These are phyloP conservation scores for Ceratobasidium sp. DNA, from an alignment of 1,284 basidiomycete species.

Conservation along the genomic window DNA sequence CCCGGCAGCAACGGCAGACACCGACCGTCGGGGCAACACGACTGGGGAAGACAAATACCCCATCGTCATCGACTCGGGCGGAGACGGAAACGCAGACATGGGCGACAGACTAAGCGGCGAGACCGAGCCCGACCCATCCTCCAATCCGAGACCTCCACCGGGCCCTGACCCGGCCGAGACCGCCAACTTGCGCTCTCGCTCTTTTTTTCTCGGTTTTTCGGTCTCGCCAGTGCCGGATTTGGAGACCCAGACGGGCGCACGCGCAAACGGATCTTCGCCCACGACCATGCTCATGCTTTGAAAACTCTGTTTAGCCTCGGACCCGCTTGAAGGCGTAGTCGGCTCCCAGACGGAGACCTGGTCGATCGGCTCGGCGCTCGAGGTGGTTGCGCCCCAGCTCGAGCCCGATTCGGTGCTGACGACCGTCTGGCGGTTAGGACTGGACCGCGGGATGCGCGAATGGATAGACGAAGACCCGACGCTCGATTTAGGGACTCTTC, in stretches of 20 bases:
- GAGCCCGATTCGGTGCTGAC: constrained; percentile 29
- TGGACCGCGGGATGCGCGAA: constrained; percentile 15
- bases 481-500: constrained; percentile 12
- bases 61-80: constrained; percentile 21
- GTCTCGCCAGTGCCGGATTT: neutral
- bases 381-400: neutral
- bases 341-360: constrained; percentile 2
- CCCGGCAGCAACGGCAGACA: constrained; percentile 10
- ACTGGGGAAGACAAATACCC: no score
- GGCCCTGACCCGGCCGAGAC: constrained; percentile 16
- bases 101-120: neutral
- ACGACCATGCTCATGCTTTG: constrained; percentile 12
- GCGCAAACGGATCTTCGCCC: constrained; percentile 35
- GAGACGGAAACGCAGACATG: constrained; percentile 10
- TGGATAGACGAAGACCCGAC: neutral
- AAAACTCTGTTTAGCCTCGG: constrained; percentile 32
- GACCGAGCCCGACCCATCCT: neutral
- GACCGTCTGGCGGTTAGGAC: constrained; percentile 20
- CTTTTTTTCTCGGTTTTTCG: constrained; percentile 12
- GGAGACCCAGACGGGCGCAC: constrained; percentile 2
- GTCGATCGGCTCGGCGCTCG: neutral
- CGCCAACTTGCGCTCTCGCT: neutral
- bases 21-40: constrained; percentile 8
- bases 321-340: constrained; percentile 14
- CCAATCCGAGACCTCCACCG: neutral